Evolutionary conservation across 129 eudicot genomes (phyloP).

Genomic region (Centrapalus pauciflorus): DNA sequence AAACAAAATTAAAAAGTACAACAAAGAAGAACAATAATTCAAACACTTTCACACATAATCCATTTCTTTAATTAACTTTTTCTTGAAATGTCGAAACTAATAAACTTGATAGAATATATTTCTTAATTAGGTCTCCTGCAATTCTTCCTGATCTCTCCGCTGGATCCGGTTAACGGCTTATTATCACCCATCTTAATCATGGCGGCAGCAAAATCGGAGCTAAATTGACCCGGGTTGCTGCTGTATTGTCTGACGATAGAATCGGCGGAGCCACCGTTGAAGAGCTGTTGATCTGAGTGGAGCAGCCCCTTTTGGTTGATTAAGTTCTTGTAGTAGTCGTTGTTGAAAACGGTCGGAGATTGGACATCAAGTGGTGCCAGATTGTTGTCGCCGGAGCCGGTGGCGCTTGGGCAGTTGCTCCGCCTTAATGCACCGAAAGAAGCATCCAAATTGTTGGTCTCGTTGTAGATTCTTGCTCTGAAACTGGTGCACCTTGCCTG

Average conservation of each 20-base stretch:
- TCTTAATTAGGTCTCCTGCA: slow-evolving; percentile 64
- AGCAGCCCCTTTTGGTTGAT: slow-evolving; percentile 60
- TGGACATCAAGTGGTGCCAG: slow-evolving; percentile 75
- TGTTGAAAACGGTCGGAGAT: slow-evolving; percentile 66
- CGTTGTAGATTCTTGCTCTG: slow-evolving; percentile 77
- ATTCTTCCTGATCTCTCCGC: slow-evolving; percentile 84
- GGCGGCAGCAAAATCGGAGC: slow-evolving; percentile 62
- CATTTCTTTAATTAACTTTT: not conserved
- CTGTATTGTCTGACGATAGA: slow-evolving; percentile 57
- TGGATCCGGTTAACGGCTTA: slow-evolving; percentile 76
- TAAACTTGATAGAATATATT: not conserved
- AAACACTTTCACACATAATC: not conserved
- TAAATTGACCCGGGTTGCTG: slow-evolving; percentile 32
- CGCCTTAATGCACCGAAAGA: slow-evolving; percentile 45
- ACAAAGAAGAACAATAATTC: not conserved
- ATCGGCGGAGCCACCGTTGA: slow-evolving; percentile 70
- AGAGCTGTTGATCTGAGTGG: slow-evolving; percentile 87
- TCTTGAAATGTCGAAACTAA: not conserved
- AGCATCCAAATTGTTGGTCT: slow-evolving; percentile 60
- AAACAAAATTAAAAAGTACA: not conserved
- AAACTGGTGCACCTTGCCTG: slow-evolving; percentile 85
- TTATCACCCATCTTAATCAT: slow-evolving; percentile 90
- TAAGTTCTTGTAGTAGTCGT: slow-evolving; percentile 63
- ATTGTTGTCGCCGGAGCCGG: slow-evolving; percentile 70
- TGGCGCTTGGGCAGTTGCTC: slow-evolving; percentile 52